A percentile compares a stretch with the other conserved stretches of the same genome.
These are phyloP conservation scores for Lepiota venenata DNA, from an alignment of 768 basidiomycete species.

Conservation along the genomic window DNA sequence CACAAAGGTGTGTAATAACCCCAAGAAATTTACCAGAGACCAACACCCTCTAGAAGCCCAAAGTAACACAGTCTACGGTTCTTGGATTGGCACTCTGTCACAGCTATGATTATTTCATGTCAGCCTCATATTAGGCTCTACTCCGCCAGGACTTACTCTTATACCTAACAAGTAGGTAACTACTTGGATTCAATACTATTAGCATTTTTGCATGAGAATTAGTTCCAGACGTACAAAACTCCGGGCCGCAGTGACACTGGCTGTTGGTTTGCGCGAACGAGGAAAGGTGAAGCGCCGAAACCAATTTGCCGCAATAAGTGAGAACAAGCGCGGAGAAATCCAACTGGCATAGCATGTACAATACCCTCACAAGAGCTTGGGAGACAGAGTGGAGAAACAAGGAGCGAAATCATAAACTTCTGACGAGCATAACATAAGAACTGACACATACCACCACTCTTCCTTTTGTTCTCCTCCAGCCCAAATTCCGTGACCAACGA, in stretches of 20 bases:
- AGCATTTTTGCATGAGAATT: neutral
- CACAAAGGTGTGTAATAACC: conserved; percentile 43
- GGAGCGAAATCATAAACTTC: neutral
- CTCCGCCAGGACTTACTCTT: conserved; percentile 30
- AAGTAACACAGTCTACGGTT: conserved; percentile 53
- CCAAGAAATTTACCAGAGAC: conserved; percentile 45
- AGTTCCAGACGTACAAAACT: conserved; percentile 39
- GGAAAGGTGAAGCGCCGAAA: conserved; percentile 4
- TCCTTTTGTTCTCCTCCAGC: conserved; percentile 2
- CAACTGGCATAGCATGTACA: conserved; percentile 45
- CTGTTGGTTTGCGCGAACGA: neutral
- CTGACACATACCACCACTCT: conserved; percentile 15
- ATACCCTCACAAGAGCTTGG: conserved; percentile 35
- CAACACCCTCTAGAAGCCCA: conserved; percentile 56
- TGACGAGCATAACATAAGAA: neutral
- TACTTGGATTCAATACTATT: conserved; percentile 32
- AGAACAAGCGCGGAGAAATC: conserved; percentile 39
- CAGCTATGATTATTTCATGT: neutral
- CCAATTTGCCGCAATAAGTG: conserved; percentile 49
- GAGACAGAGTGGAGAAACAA: neutral
- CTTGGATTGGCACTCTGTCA: conserved; percentile 42
- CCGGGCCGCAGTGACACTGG: conserved; percentile 37
- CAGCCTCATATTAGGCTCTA: neutral
- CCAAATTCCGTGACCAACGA: neutral
- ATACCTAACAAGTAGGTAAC: conserved; percentile 47